Evolutionary conservation across 2,329 filamentous ascomycete species (phyloP), one percentile per base, ranked within the genome.

Genomic region (Fusarium solani-melongenae): DNA sequence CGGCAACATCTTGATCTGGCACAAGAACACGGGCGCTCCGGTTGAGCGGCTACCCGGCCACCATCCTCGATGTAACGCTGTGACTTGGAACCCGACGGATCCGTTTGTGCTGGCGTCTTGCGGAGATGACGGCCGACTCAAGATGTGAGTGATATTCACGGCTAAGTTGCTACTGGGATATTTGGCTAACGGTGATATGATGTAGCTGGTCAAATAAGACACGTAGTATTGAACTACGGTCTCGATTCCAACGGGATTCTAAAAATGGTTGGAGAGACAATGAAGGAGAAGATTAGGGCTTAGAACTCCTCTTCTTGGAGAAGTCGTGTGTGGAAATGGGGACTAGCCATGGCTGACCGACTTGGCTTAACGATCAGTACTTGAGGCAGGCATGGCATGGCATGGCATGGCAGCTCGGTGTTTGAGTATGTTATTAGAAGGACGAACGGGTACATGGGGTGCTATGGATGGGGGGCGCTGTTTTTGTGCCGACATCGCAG

Each of bases 41-140:
- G 90, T 99, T 7, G 93, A 95, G 78, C 92, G 90, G 56, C 85
- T 98, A 4, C 88, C 91, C 34, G 95, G 92, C 0, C 96, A 98
- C 77, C 84, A 86, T 8, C 88, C 89, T 14, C 92, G 94, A 36
- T 96, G 96, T 73, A 98, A 98, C 80, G 90, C 94, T 9, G 93
- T 97, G 39, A 89, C 92, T 24, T 99, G 96, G 96, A 96, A 96
- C 78, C 95, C 96, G 1, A 88, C 85, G 12, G 90, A 98, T 79
- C 91, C 94, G 1, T 90, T 90, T 70, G 92, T 98, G 86, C 94
- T 98, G 82, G 96, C 95, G 17, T 96, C 95, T 14, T 96, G 94
- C 67, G 95, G 96, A 20, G 96, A 99, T 81, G 96, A 98, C 79
- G 88, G 88, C 62, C 91, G 89, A 80, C 92, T 98, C 72, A 92